Evolutionary conservation across 208 protist genomes (phyloP), one percentile per base, ranked within the genome.

Genomic region (Herpetomonas samuelpessoai): DNA sequence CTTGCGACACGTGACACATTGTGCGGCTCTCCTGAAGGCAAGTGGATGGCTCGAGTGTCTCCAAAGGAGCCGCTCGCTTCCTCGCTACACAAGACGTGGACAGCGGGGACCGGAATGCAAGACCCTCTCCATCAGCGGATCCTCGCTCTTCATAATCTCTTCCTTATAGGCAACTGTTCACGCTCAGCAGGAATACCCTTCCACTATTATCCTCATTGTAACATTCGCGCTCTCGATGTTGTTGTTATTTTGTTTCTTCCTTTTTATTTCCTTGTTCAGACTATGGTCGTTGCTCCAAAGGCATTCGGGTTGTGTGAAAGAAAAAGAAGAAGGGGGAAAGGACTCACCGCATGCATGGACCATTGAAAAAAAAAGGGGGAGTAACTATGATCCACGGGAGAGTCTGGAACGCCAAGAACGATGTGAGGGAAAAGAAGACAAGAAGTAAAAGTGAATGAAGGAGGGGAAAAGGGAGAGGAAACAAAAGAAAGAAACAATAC

Each of bases 241-340:
- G 31, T 58, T 51, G 39, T 62, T 62, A 9, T 59, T 53, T 2
- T 59, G 10, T 19, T 54, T 62, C 3, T 2, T 53, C 6, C n/a
- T n/a, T 24, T 56, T 6, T 59, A 14, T 57, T 58, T 45, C n/a
- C 1, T 54, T 61, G 30, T 51, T 48, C 12, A 51, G 14, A 48
- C 55, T 64, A 47, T 55, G 35, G 35, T 12, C 26, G 21, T 9
- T 38, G 35, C 10, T n/a, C n/a, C n/a, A n/a, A n/a, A n/a, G n/a
- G n/a, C n/a, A n/a, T n/a, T n/a, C n/a, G n/a, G n/a, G n/a, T 52
- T 52, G 18, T 46, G 35, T 53, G 38, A 38, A 58, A 60, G 46
- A 44, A 47, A 41, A 58, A 60, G 25, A 48, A 65, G 0, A 57
- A 53, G 7, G 30, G 50, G n/a, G 29, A 54, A 31, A 48, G 27